Conservation (phyloP, 805 yeast genomes). For the Zygosaccharomyces bisporus region DNA sequence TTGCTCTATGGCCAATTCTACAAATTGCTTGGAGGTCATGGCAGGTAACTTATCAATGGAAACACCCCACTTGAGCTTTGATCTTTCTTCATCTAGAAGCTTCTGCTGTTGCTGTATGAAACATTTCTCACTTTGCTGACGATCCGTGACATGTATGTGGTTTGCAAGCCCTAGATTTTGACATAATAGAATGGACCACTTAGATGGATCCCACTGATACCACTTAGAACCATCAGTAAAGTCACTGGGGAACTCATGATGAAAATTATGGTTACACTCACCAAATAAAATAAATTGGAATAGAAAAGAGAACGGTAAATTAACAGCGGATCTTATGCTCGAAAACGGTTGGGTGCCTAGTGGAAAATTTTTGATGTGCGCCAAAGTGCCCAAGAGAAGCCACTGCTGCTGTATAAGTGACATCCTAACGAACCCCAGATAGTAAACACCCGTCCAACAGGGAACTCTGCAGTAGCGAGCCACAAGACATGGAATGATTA, state of each 20-base stretch:
- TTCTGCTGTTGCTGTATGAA: constrained; percentile 79
- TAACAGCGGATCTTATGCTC: constrained; percentile 68
- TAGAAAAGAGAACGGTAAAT: constrained; percentile 46
- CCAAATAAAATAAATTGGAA: constrained; percentile 73
- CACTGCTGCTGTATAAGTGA: constrained; percentile 75
- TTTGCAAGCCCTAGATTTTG: constrained; percentile 56
- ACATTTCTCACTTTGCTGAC: constrained; percentile 61
- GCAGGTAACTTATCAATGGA: constrained; percentile 85
- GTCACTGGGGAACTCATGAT: constrained; percentile 92
- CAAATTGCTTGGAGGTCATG: constrained; percentile 52
- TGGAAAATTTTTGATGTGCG: constrained; percentile 51
- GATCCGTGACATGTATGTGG: constrained; percentile 46
- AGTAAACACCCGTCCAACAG: constrained; percentile 74
- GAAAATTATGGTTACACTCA: constrained; percentile 89
- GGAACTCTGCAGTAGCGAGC: constrained; percentile 70
- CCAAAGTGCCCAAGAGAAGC: constrained; percentile 73
- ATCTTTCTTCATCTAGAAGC: constrained; percentile 68
- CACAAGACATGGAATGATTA: constrained; percentile 61
- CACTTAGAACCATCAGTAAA: constrained; percentile 70
- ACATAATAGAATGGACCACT: constrained; percentile 59
- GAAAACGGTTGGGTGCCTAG: constrained; percentile 71
- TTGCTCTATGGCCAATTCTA: constrained; percentile 37
- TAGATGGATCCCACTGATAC: constrained; percentile 84
- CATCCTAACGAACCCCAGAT: constrained; percentile 62
- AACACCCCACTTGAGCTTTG: constrained; percentile 88